A percentile compares a stretch with the other conserved stretches of the same genome.
These are phyloP conservation scores for Ustilago tritici DNA, from an alignment of 1,284 basidiomycete genomes.

Conservation along the genomic window DNA sequence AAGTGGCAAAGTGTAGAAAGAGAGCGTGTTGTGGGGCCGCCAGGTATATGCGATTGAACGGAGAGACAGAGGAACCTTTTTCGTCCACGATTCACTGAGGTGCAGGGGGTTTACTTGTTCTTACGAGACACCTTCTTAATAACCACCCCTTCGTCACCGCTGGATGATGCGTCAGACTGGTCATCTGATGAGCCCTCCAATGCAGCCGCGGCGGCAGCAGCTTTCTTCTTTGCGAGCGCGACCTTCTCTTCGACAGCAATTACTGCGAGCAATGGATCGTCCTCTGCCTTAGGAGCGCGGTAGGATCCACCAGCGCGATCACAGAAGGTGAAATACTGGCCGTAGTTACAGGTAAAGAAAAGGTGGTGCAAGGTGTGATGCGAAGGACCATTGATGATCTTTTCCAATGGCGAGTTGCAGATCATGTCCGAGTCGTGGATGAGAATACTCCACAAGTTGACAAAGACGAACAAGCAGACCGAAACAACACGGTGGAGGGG, in stretches of 20 bases:
- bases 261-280: constrained; percentile 82
- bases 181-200: constrained; percentile 12
- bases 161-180: constrained; percentile 31
- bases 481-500: constrained; percentile 77
- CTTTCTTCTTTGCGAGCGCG: constrained; percentile 21
- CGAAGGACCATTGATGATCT: constrained; percentile 93
- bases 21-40: constrained; percentile 2
- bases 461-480: constrained; percentile 68
- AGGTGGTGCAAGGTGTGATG: constrained; percentile 97
- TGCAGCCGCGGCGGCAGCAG: constrained; percentile 5
- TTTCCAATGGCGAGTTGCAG: constrained; percentile 88
- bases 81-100: neutral
- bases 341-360: constrained; percentile 96
- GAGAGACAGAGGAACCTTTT: neutral
- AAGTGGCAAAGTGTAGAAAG: neutral
- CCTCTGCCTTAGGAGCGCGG: constrained; percentile 82
- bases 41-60: constrained; percentile 14
- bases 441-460: constrained; percentile 67
- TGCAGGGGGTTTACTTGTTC: constrained; percentile 28
- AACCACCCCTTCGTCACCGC: constrained; percentile 44
- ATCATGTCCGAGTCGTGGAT: constrained; percentile 99
- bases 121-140: constrained; percentile 43
- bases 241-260: constrained; percentile 34
- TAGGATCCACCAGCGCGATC: constrained; percentile 87
- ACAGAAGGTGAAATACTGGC: constrained; percentile 94